A percentile compares a stretch with the other conserved stretches of the same genome.
Conservation (phyloP, 2,329 filamentous ascomycete genomes). For the Fusarium transvaalense region DNA sequence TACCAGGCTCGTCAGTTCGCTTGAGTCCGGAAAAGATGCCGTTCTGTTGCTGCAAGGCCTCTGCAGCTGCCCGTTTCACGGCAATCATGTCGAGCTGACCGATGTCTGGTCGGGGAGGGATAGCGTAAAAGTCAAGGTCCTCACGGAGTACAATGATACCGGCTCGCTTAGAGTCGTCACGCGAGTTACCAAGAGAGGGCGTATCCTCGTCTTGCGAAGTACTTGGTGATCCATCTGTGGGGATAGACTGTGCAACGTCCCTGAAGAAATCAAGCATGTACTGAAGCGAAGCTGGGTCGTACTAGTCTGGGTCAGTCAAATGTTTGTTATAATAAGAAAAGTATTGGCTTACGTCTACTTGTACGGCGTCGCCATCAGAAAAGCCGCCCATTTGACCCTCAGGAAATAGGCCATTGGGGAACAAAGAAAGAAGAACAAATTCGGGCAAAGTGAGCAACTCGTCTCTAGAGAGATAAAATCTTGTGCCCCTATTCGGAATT, state of each 20-base stretch:
- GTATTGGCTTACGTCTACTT: slow-evolving; percentile 85
- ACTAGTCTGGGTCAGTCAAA: slow-evolving; percentile 67
- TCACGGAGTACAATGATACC: slow-evolving; percentile 97
- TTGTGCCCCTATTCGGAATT: slow-evolving; percentile 76
- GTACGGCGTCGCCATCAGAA: slow-evolving; percentile 92
- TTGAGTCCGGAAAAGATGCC: slow-evolving; percentile 97
- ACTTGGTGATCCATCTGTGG: slow-evolving; percentile 76
- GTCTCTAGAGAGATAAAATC: slow-evolving; percentile 93
- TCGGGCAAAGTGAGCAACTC: slow-evolving; percentile 95
- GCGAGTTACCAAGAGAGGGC: slow-evolving; percentile 75
- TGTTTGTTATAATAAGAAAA: not conserved
- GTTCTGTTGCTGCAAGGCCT: slow-evolving; percentile 86
- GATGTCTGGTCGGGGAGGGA: slow-evolving; percentile 88
- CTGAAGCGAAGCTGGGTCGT: slow-evolving; percentile 94
- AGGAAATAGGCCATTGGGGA: slow-evolving; percentile 97
- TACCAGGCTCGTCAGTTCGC: slow-evolving; percentile 94
- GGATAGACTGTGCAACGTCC: slow-evolving; percentile 95
- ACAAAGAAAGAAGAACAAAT: slow-evolving; percentile 96
- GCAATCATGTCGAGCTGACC: slow-evolving; percentile 92
- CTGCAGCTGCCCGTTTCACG: slow-evolving; percentile 91
- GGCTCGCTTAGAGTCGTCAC: slow-evolving; percentile 87
- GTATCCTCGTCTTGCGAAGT: slow-evolving; percentile 72
- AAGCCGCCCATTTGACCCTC: slow-evolving; percentile 96
- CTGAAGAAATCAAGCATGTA: slow-evolving; percentile 99
- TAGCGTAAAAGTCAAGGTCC: slow-evolving; percentile 97